Evolutionary conservation across 345 rosid genomes (phyloP).

Genomic region (Crucihimalaya himalaica): DNA sequence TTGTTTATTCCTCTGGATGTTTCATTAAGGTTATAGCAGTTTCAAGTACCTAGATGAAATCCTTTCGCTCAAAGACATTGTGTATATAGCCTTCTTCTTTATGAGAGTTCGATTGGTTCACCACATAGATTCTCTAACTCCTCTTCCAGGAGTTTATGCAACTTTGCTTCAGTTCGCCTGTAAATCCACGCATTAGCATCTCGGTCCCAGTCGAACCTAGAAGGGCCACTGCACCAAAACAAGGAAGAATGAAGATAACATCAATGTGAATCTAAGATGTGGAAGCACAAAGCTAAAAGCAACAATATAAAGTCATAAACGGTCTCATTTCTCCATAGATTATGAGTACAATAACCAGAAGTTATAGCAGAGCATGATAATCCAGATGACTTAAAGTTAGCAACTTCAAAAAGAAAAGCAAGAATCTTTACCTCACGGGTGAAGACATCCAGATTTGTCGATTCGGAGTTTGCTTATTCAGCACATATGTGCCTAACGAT

Average conservation of each 20-base stretch:
- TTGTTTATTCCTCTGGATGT: constrained; percentile 27
- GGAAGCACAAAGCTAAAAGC: constrained; percentile 23
- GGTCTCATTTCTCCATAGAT: background rate
- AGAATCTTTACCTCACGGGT: constrained; percentile 60
- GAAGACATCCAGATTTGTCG: constrained; percentile 93
- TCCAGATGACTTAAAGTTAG: background rate
- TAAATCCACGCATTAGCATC: constrained; percentile 73
- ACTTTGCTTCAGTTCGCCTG: constrained; percentile 66
- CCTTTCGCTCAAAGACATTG: background rate
- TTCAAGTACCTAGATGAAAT: constrained; percentile 19
- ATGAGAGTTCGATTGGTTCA: constrained; percentile 65
- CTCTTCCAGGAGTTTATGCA: constrained; percentile 59
- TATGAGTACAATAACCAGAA: background rate
- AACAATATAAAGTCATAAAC: background rate
- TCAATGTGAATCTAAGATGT: constrained; percentile 3
- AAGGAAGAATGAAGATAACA: background rate
- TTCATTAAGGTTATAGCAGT: constrained; percentile 20
- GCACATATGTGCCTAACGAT: constrained; percentile 76
- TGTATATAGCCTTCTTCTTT: background rate
- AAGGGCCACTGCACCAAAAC: constrained; percentile 67
- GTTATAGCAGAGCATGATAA: constrained; percentile 6
- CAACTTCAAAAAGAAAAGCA: background rate
- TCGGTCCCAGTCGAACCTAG: constrained; percentile 87
- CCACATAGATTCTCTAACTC: constrained; percentile 75
- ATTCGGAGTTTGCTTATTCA: constrained; percentile 92